Evolutionary conservation across 2,329 filamentous ascomycete species (phyloP).

Genomic region (Cladosporium sp.): DNA sequence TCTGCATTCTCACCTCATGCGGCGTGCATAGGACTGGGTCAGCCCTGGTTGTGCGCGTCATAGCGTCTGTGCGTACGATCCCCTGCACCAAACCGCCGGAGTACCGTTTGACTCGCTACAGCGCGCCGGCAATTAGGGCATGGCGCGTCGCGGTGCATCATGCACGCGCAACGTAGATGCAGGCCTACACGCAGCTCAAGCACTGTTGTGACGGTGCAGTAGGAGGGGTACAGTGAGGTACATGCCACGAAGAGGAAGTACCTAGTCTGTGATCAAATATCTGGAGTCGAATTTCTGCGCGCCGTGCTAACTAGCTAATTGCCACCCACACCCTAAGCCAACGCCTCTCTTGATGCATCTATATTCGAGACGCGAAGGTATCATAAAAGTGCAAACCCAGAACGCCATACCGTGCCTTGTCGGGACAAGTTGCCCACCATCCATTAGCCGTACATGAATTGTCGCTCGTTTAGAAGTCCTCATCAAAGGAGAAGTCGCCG

Average conservation of each 20-base stretch:
- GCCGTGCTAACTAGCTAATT: constrained; percentile 2
- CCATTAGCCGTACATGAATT: constrained; percentile 8
- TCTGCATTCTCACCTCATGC: no score
- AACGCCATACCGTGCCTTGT: constrained; percentile 4
- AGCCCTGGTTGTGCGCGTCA: neutral
- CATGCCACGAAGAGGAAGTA: no score
- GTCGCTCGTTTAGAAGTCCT: constrained; percentile 71
- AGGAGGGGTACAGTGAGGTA: no score
- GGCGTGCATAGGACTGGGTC: no score
- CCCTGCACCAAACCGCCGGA: neutral
- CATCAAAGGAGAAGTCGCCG: constrained; percentile 87
- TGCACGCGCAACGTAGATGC: neutral
- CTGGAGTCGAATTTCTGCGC: constrained; percentile 9
- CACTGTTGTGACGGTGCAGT: no score
- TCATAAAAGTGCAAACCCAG: constrained; percentile 8
- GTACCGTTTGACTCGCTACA: neutral
- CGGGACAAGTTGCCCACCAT: neutral
- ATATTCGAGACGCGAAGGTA: constrained; percentile 11
- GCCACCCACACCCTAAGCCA: neutral
- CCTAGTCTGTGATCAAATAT: neutral
- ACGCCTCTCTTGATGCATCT: constrained; percentile 11
- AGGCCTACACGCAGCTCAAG: neutral
- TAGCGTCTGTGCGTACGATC: neutral
- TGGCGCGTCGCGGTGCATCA: neutral
- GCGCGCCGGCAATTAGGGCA: neutral